phyloP scores from a whole-genome alignment of 2,329 filamentous ascomycete species.

The Dryadomyces quercus-mongolicae region DNA sequence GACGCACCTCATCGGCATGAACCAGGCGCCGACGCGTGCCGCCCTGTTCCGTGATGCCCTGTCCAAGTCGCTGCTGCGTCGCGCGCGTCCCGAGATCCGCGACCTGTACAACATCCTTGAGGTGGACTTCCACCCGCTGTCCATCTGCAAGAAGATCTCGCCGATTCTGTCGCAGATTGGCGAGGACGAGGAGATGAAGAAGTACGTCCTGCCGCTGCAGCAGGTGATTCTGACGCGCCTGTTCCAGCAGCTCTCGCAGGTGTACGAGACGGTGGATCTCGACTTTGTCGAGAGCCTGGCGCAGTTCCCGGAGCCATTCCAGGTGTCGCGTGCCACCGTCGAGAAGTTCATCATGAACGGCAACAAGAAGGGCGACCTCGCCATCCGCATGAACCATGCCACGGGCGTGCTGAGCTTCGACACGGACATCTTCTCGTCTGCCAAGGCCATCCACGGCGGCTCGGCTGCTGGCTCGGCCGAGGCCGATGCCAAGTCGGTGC shows the following conservation, averaged over 20 bases:
- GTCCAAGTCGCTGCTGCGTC: conserved; percentile 87
- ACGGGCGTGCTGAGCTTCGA: conserved; percentile 94
- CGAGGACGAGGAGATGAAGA: conserved; percentile 88
- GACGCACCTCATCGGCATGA: conserved; percentile 92
- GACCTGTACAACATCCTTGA: conserved; percentile 98
- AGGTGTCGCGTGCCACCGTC: conserved; percentile 79
- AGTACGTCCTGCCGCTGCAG: conserved; percentile 89
- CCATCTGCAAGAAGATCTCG: conserved; percentile 98
- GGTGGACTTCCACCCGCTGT: conserved; percentile 96
- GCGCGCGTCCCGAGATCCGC: conserved; percentile 85
- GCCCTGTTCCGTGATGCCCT: conserved; percentile 92
- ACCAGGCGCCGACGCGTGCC: conserved; percentile 73
- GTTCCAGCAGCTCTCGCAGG: conserved; percentile 97
- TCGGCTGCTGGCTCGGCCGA: conserved; percentile 80
- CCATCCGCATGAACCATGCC: conserved; percentile 91
- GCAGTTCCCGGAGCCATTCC: conserved; percentile 91
- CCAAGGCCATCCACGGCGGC: conserved; percentile 80
- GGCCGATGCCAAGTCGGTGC: conserved; percentile 69
- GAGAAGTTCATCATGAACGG: conserved; percentile 99
- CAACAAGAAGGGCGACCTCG: conserved; percentile 98
- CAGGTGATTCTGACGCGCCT: conserved; percentile 96
- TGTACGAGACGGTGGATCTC: conserved; percentile 95
- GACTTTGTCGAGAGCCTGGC: conserved; percentile 88
- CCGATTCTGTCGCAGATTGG: conserved; percentile 92
- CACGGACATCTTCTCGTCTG: conserved; percentile 94